phyloP scores from a whole-genome alignment of 805 yeast genomes.

The Saccharomyces paradoxus region DNA sequence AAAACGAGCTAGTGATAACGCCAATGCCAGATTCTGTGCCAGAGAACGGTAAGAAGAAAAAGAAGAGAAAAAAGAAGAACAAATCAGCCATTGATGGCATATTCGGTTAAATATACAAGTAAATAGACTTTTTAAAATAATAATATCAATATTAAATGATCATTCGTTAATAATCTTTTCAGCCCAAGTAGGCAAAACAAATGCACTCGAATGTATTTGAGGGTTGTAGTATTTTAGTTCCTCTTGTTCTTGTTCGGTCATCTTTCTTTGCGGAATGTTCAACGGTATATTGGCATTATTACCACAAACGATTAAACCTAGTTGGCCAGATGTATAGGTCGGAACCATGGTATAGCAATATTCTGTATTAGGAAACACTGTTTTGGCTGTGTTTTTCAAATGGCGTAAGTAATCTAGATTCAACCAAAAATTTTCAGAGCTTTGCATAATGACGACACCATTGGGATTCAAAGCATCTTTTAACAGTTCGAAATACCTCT shows the following conservation, averaged over 20 bases:
- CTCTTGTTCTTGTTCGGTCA: constrained; percentile 39
- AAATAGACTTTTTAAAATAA: neutral
- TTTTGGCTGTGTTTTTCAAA: constrained; percentile 40
- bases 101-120: constrained; percentile 40
- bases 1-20: neutral
- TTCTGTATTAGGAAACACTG: constrained; percentile 52
- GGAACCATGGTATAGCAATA: constrained; percentile 81
- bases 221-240: constrained; percentile 58
- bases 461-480: constrained; percentile 51
- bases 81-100: constrained; percentile 65
- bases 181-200: constrained; percentile 79
- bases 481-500: constrained; percentile 63
- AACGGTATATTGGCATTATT: constrained; percentile 43
- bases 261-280: constrained; percentile 44
- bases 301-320: constrained; percentile 68
- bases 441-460: constrained; percentile 73
- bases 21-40: constrained; percentile 8
- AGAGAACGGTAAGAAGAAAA: constrained; percentile 17
- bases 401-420: constrained; percentile 45
- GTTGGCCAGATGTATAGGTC: constrained; percentile 80
- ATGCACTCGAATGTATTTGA: constrained; percentile 61
- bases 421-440: constrained; percentile 70
- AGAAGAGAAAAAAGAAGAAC: constrained; percentile 39
- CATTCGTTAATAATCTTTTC: constrained; percentile 26
- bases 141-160: neutral